Evolutionary conservation across 1,139 yeast species (phyloP).

Genomic region (Suhomyces yuchorum): DNA sequence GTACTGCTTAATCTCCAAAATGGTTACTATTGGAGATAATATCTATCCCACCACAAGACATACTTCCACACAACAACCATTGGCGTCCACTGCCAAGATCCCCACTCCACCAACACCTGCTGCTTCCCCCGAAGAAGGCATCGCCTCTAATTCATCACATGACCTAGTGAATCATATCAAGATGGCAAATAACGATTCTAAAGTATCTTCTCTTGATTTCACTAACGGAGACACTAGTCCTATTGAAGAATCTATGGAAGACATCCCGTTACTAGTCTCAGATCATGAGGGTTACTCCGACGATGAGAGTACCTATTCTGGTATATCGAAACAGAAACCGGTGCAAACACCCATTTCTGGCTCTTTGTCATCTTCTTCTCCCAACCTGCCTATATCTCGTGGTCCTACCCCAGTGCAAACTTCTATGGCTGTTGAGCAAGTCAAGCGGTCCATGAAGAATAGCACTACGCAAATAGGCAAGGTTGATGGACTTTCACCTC

Average conservation of each 20-base stretch:
- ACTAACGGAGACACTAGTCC: slow-evolving; percentile 14
- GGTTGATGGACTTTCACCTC: slow-evolving; percentile 8
- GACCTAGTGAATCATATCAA: slow-evolving; percentile 10
- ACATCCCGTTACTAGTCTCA: slow-evolving; percentile 34
- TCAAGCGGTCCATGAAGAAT: slow-evolving; percentile 20
- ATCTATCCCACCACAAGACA: slow-evolving; percentile 12
- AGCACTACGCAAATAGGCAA: neutral
- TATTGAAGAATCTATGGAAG: slow-evolving; percentile 19
- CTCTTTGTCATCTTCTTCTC: neutral
- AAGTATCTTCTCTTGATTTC: slow-evolving; percentile 11
- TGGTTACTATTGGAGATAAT: slow-evolving; percentile 22
- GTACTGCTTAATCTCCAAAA: slow-evolving; percentile 9
- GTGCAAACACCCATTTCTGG: neutral
- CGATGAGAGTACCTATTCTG: slow-evolving; percentile 23
- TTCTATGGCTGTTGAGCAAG: slow-evolving; percentile 19
- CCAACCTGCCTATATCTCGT: slow-evolving; percentile 10
- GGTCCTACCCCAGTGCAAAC: slow-evolving; percentile 14
- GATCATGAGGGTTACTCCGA: slow-evolving; percentile 35
- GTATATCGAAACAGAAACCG: slow-evolving; percentile 7
- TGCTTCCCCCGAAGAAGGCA: slow-evolving; percentile 4
- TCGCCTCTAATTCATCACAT: slow-evolving; percentile 9
- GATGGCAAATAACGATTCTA: slow-evolving; percentile 6
- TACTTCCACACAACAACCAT: slow-evolving; percentile 6
- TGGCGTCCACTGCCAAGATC: slow-evolving; percentile 1
- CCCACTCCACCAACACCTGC: slow-evolving; percentile 12